Conservation (phyloP, 192 early-diverging fungal genomes). For the Mortierella hygrophila region DNA sequence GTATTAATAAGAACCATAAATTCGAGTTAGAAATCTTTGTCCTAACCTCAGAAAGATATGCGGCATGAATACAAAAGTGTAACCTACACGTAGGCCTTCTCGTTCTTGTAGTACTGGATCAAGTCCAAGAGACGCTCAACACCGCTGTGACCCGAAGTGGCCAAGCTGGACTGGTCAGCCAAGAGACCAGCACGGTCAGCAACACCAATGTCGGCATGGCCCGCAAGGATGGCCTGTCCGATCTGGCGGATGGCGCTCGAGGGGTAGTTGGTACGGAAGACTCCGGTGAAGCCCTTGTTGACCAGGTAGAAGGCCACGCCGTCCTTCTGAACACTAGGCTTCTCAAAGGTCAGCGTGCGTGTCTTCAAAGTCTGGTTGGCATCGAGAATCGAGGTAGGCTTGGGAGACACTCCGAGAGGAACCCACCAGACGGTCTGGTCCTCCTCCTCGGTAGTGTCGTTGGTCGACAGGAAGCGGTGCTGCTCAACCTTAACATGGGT, state of each 20-base stretch:
- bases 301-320: slow-evolving; percentile 76
- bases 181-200: slow-evolving; percentile 85
- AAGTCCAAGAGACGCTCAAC: slow-evolving; percentile 82
- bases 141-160: slow-evolving; percentile 77
- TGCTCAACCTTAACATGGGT: slow-evolving; percentile 70
- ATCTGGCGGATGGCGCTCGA: slow-evolving; percentile 60
- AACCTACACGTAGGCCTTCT: slow-evolving; percentile 79
- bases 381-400: slow-evolving; percentile 33
- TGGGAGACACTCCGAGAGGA: slow-evolving; percentile 77
- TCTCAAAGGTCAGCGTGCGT: slow-evolving; percentile 47
- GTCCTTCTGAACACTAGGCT: slow-evolving; percentile 57
- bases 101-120: slow-evolving; percentile 75
- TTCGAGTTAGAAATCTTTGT: slow-evolving; percentile 5
- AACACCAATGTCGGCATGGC: slow-evolving; percentile 61
- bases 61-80: background rate
- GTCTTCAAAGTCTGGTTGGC: slow-evolving; percentile 56
- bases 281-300: slow-evolving; percentile 81
- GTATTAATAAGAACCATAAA: slow-evolving; percentile 36
- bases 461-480: slow-evolving; percentile 76
- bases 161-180: slow-evolving; percentile 83
- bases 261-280: slow-evolving; percentile 88
- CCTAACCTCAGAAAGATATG: background rate
- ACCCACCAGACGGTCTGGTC: slow-evolving; percentile 81
- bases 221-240: slow-evolving; percentile 62
- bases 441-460: slow-evolving; percentile 69